Conservation (phyloP, 257 asterid genomes). For the Petunia secreta region DNA sequence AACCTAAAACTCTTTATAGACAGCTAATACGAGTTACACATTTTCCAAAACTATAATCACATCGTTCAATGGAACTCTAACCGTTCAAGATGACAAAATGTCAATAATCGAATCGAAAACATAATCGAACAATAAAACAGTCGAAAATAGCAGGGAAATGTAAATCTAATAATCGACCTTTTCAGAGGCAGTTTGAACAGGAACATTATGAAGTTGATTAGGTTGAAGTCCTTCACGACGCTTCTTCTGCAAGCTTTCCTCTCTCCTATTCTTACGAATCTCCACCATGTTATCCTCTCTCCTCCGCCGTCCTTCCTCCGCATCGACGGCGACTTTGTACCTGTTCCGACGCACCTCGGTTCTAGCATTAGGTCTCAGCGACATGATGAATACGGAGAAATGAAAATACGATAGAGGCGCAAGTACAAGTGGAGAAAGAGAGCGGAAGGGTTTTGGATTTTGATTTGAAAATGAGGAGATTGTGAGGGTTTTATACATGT, state of each 20-base stretch:
- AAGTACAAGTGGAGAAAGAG: neutral
- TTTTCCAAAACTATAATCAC: too few relatives aligned
- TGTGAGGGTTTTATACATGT: neutral
- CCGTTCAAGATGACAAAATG: too few relatives aligned
- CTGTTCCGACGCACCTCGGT: constrained; percentile 79
- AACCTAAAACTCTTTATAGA: neutral
- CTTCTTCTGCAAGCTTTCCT: constrained; percentile 92
- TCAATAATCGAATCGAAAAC: too few relatives aligned
- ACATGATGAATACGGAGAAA: constrained; percentile 45
- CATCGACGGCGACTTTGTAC: constrained; percentile 92
- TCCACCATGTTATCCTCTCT: constrained; percentile 96
- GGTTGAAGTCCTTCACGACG: constrained; percentile 76
- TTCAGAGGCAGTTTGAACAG: constrained; percentile 55
- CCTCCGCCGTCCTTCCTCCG: constrained; percentile 90
- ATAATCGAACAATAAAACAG: too few relatives aligned
- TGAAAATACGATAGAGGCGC: neutral
- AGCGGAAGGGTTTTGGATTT: constrained; percentile 28
- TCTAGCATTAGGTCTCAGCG: constrained; percentile 77
- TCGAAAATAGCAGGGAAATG: too few relatives aligned
- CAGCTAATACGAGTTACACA: neutral
- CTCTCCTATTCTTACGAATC: constrained; percentile 84
- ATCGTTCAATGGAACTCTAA: too few relatives aligned
- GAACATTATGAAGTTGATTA: constrained; percentile 43
- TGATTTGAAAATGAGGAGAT: constrained; percentile 34
- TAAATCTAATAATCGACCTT: constrained; percentile 45